Evolutionary conservation across 129 eudicot species (phyloP), one percentile per base, ranked within the genome.

Genomic region (Escallonia rubra): DNA sequence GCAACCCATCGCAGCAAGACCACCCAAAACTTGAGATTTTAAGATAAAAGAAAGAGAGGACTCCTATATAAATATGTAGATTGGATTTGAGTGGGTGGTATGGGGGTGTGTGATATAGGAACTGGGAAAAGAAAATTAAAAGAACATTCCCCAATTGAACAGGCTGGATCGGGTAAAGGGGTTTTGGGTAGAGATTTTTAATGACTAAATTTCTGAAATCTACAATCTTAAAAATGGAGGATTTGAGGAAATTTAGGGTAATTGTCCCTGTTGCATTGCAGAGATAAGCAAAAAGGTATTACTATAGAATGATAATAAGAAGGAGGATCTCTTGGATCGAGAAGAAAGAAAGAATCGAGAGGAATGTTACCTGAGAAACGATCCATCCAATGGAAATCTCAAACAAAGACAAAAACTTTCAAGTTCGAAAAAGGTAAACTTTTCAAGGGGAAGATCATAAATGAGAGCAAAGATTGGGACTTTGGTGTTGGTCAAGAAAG

Each of bases 1-100:
- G 53, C 98, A 93, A 55, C 98, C 98, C 96, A 93, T 93, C 49
- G 59, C 47, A 7, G 73, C 10, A 13, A 47, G 3, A 49, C 61
- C 5, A 10, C 52, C n/a, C 67, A 55, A 16, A 8, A 42, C 9
- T 58, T 23, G 13, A 64, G 41, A 45, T 40, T 57, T 13, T 15
- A 60, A 64, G 52, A 5, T 55, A 53, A 6, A 76, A 61, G 34
- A 67, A 55, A 8, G 62, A 15, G 42, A 67, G 60, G 41, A 43
- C 7, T 46, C 34, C 34, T 23, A 23, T 65, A 43, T 41, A 75
- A 14, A 39, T 43, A 80, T 34, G 67, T 47, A 56, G 47, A 48
- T 50, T 67, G 23, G 42, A 54, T 40, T 41, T 61, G 55, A 12
- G 50, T 59, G 15, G 46, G 58, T 48, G 67, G 59, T 4, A 39